These are phyloP conservation scores for Sclerotinia borealis DNA, from an alignment of 2,329 filamentous ascomycete genomes.

Conservation along the genomic window DNA sequence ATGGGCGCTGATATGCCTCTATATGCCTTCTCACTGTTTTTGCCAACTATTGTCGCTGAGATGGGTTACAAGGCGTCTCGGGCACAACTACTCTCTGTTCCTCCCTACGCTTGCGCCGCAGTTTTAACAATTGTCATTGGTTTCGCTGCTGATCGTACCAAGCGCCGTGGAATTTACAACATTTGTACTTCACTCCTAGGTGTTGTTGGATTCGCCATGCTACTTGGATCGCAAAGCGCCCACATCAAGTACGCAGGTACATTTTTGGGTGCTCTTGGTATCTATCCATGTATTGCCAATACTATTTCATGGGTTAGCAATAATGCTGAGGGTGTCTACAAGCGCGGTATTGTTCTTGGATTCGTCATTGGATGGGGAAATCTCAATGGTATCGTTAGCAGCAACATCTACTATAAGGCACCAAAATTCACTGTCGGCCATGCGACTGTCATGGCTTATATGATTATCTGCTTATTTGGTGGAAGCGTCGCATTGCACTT, in stretches of 20 bases:
- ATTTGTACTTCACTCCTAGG: slow-evolving; percentile 64
- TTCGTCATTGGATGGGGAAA: slow-evolving; percentile 91
- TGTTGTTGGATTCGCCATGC: slow-evolving; percentile 75
- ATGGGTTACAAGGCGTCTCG: slow-evolving; percentile 50
- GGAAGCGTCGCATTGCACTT: slow-evolving; percentile 63
- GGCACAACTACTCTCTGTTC: slow-evolving; percentile 68
- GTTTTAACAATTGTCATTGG: slow-evolving; percentile 64
- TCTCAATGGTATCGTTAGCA: slow-evolving; percentile 56
- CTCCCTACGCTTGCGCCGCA: slow-evolving; percentile 68
- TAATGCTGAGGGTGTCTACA: slow-evolving; percentile 84
- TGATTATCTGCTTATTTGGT: slow-evolving; percentile 59
- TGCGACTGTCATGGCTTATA: slow-evolving; percentile 66
- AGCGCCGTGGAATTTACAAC: slow-evolving; percentile 73
- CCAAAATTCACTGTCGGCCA: slow-evolving; percentile 62
- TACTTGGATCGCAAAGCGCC: slow-evolving; percentile 57
- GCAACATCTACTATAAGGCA: slow-evolving; percentile 63
- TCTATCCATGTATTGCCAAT: slow-evolving; percentile 80
- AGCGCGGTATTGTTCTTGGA: slow-evolving; percentile 77
- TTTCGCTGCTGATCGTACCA: slow-evolving; percentile 68
- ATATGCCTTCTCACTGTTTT: slow-evolving; percentile 71
- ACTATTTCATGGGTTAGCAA: slow-evolving; percentile 84
- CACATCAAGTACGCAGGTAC: slow-evolving; percentile 73
- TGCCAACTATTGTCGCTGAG: slow-evolving; percentile 69
- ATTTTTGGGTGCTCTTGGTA: slow-evolving; percentile 78
- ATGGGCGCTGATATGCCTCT: slow-evolving; percentile 69